Evolutionary conservation across 108 stramenopile genomes (phyloP), one percentile per base, ranked within the genome.

Genomic region (Skeletonema costatum): DNA sequence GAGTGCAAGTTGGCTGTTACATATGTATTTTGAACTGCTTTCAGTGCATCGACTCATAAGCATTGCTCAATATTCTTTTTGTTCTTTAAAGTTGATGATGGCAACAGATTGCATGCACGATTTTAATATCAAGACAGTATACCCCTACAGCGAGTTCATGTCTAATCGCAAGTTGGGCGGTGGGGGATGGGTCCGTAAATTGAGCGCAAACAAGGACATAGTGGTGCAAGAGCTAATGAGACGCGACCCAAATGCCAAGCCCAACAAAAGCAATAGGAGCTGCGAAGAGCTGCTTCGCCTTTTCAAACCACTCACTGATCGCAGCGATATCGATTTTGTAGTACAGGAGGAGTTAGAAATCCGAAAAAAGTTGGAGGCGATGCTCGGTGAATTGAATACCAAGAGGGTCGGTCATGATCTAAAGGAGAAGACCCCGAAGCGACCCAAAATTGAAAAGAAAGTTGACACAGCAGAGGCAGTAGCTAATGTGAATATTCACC

Each of bases 31-130:
- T 56, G n/a, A 3, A 46, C 3, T 46, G 44, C 44, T 1, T 11
- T n/a, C 16, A 10, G 44, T 46, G 44, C 48, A 4, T 2, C 17
- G 25, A 56, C 21, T 29, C 53, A 19, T 3, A 13, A 53, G 51
- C 51, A 53, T 53, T 56, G 53, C 53, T 56, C 25, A n/a, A 25
- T 19, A 51, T 56, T 10, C 53, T 25, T n/a, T 56, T 56, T 56
- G 53, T 56, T 56, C 53, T 56, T 56, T 56, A n/a, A 56, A 56
- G 53, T 56, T 56, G 53, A 56, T 56, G 53, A 56, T 56, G 53
- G 53, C 53, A 4, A 56, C 53, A 56, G 53, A 56, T 25, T 56
- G 53, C 9, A 25, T 56, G 2, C 53, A 21, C 7, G 53, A 56
- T 56, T 56, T 56, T 7, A 56, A 25, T 11, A 56, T 56, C 9